Conservation (phyloP, 192 early-diverging fungal species). For the Funneliformis geosporum region DNA sequence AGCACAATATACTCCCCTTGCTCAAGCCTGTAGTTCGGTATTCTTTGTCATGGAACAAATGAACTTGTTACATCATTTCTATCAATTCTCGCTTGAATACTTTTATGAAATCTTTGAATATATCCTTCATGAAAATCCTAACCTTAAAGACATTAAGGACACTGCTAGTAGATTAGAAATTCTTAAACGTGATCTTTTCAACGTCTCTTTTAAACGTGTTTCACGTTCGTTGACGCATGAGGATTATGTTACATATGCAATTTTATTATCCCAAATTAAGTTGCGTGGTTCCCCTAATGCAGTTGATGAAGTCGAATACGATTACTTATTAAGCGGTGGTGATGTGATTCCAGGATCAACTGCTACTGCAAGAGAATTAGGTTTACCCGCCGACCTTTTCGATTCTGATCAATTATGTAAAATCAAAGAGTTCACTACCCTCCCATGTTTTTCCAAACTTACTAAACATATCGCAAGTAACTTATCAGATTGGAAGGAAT, state of each 20-base stretch:
- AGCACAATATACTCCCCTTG: constrained; percentile 85
- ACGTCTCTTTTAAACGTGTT: constrained; percentile 75
- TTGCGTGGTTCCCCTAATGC: constrained; percentile 59
- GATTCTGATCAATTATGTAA: constrained; percentile 50
- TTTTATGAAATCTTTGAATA: constrained; percentile 91
- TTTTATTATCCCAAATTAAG: constrained; percentile 88
- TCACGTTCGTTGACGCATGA: constrained; percentile 87
- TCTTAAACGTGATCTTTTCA: constrained; percentile 82
- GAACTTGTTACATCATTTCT: constrained; percentile 85
- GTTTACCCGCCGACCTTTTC: constrained; percentile 49
- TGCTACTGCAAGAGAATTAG: constrained; percentile 30
- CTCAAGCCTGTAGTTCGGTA: constrained; percentile 86
- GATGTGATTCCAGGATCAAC: constrained; percentile 46
- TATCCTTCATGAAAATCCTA: constrained; percentile 77
- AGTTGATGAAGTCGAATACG: constrained; percentile 66
- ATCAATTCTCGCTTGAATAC: constrained; percentile 98
- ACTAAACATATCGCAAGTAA: constrained; percentile 42
- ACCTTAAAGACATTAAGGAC: constrained; percentile 66
- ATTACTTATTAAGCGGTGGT: constrained; percentile 68
- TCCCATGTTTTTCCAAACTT: constrained; percentile 48
- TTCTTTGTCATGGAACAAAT: constrained; percentile 99
- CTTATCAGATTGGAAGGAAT: constrained; percentile 50
- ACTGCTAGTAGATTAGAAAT: constrained; percentile 69
- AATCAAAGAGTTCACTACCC: constrained; percentile 45
- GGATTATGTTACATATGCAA: constrained; percentile 86